Base-by-base conservation (phyloP, 495 filamentous ascomycete species). In the Podospora tetraspora region DNA sequence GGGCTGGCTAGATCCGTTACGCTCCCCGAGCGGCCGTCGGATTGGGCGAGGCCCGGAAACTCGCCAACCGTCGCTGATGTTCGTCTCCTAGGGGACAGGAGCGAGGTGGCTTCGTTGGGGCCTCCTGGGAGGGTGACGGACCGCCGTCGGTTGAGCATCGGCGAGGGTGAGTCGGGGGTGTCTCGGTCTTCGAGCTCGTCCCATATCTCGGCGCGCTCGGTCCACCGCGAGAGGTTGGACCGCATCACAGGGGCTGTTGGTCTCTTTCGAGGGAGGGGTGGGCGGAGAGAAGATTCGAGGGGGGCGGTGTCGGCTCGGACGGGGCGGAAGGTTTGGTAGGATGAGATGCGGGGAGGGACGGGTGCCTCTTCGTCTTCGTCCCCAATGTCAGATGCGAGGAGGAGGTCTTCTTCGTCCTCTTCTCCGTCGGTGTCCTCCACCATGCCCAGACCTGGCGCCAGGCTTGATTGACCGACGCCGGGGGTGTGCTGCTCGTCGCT, bases 401-500 rank as follows among this genome's bases (percentile, higher is more conserved):
- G 64, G 25, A 76, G 70, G 34, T 80, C 83, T 57, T 81, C 75
- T 8, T 79, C 78, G 27, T 83, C 83, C 8, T 85, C 82, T 62
- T 88, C 85, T 27, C 82, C 81, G 61, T 90, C 88, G 12, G 83
- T 86, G 59, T 88, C 87, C 23, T 89, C 88, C 34, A 91, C 84
- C 30, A 92, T 82, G 58, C 89, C 89, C 52, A 92, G 78, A 22
- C 89, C 91, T 7, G 91, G 91, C 3, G 89, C 84, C 3, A 93
- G 78, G 3, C 84, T 83, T 0, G 84, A 88, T 70, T 89, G 86
- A 1, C 86, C 81, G 16, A 89, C 84, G 22, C 82, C 78, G n/a
- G 86, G 81, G 23, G 85, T 80, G 29, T 85, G 82, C 62, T 87
- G 82, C 66, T 91, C 88, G 65, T 91, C 89, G 72, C 91, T 89